phyloP scores from a whole-genome alignment of 805 yeast species.

The Hanseniaspora hatyaiensis region DNA sequence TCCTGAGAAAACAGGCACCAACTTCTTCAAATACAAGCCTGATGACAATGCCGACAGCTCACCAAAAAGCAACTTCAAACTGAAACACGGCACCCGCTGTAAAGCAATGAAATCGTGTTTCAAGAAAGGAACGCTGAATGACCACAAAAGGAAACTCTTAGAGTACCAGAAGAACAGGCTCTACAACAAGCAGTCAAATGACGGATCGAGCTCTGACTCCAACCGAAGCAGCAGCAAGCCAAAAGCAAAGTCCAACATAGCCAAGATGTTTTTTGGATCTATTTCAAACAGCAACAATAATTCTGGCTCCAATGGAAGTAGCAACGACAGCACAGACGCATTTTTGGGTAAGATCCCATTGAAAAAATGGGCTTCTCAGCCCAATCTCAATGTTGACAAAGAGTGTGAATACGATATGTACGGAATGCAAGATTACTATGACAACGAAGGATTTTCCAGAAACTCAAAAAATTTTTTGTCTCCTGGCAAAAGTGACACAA shows the following conservation, averaged over 20 bases:
- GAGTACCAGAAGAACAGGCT: background rate
- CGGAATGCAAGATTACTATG: conserved; percentile 16
- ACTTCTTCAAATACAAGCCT: background rate
- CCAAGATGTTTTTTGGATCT: conserved; percentile 9
- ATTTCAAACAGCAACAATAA: background rate
- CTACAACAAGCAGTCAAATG: background rate
- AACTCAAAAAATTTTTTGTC: background rate
- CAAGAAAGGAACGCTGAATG: conserved; percentile 3
- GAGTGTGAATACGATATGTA: conserved; percentile 15
- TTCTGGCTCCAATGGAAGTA: conserved; percentile 1
- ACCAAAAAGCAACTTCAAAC: background rate
- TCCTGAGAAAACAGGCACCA: conserved; percentile 1
- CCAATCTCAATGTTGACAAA: conserved; percentile 21
- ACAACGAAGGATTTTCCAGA: conserved; percentile 5
- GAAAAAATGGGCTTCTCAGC: conserved; percentile 24
- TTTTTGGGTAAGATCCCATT: conserved; percentile 26
- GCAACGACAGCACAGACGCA: conserved; percentile 16
- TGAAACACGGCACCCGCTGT: background rate
- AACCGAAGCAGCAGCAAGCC: background rate
- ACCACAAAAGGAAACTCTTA: conserved; percentile 1
- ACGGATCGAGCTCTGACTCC: background rate
- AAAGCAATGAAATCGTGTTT: conserved; percentile 8
- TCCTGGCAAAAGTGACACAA: background rate
- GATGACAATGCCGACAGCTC: background rate
- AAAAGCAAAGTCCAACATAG: conserved; percentile 4